Conservation (phyloP, 139 green algal genomes). For the Chlamydomonas eustigma region DNA sequence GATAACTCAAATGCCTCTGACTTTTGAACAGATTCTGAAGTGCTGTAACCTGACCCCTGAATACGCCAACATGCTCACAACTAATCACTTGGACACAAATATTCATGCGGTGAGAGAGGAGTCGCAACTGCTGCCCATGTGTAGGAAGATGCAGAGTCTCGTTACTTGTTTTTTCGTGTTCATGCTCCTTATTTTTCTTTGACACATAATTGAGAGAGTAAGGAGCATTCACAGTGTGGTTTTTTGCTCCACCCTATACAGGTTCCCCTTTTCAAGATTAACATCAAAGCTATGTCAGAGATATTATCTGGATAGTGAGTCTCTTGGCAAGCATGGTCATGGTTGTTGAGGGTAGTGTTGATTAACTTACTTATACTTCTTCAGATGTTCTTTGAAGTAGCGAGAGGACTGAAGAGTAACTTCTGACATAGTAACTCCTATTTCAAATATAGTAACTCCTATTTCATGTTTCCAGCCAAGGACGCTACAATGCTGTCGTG, state of each 20-base stretch:
- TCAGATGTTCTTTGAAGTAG: too few species aligned
- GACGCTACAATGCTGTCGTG: slow-evolving; percentile 63
- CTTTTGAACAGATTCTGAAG: slow-evolving; percentile 16
- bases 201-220: too few species aligned
- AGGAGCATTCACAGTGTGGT: background rate
- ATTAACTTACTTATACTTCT: too few species aligned
- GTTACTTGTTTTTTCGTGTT: too few species aligned
- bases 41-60: slow-evolving; percentile 57
- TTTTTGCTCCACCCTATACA: background rate
- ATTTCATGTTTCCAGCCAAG: slow-evolving; percentile 61
- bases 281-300: background rate
- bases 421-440: too few species aligned
- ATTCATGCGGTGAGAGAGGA: slow-evolving; percentile 76
- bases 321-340: too few species aligned
- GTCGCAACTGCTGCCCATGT: too few species aligned
- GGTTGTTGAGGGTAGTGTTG: too few species aligned
- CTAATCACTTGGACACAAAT: slow-evolving; percentile 69
- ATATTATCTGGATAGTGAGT: background rate
- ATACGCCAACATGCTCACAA: slow-evolving; percentile 65
- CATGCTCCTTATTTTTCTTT: too few species aligned
- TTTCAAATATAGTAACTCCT: too few species aligned
- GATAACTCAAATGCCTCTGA: background rate
- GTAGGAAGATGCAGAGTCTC: too few species aligned
- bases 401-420: too few species aligned
- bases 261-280: slow-evolving; percentile 69